Conservation (phyloP, 768 basidiomycete genomes). For the Mycena sanguinolenta region DNA sequence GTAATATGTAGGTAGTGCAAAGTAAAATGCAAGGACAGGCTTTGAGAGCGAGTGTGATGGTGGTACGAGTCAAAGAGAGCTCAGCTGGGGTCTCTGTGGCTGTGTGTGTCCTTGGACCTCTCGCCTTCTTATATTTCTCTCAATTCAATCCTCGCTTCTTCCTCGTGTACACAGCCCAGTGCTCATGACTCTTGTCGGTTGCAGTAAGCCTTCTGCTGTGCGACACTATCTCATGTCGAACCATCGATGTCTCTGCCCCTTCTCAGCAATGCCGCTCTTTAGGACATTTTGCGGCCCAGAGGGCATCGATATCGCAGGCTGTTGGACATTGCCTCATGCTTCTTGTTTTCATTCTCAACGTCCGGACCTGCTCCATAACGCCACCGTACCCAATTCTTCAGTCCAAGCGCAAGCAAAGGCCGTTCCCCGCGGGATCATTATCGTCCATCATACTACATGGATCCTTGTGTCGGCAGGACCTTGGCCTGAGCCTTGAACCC, state of each 20-base stretch:
- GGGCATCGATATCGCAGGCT: neutral
- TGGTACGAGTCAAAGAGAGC: constrained; percentile 31
- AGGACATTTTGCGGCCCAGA: constrained; percentile 4
- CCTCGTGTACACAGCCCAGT: constrained; percentile 16
- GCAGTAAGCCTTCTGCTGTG: neutral
- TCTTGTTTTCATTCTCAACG: neutral
- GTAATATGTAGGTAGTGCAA: neutral
- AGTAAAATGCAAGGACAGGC: constrained; percentile 19
- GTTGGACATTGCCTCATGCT: neutral
- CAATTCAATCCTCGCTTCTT: constrained; percentile 5
- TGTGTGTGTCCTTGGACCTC: neutral
- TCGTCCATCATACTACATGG: too few species aligned
- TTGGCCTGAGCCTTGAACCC: too few species aligned
- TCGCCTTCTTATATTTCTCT: neutral
- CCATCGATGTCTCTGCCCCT: neutral
- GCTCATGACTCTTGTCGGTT: constrained; percentile 3
- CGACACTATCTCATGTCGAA: constrained; percentile 7
- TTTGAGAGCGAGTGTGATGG: constrained; percentile 21
- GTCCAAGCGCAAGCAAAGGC: neutral
- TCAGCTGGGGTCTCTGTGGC: neutral
- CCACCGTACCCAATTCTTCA: neutral
- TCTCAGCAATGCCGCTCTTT: neutral
- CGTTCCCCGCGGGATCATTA: too few species aligned
- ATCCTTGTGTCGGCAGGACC: too few species aligned
- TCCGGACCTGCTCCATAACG: neutral